Base-by-base conservation (phyloP, 2,329 filamentous ascomycete genomes). In the Sporothrix phasma region DNA sequence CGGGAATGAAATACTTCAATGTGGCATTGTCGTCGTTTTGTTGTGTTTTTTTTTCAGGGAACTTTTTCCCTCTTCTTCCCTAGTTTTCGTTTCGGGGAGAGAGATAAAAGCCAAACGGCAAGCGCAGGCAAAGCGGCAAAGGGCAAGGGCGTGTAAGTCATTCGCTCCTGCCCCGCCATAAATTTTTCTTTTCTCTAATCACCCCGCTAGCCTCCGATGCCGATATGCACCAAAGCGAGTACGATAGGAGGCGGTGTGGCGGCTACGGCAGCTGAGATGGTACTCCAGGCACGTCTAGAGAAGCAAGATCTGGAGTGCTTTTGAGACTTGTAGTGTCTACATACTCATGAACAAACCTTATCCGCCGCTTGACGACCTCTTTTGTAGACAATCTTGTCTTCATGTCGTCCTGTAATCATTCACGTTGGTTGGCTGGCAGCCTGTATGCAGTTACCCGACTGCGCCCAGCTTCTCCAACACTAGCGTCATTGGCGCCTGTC, bases 21-120 rank as follows among this genome's bases (percentile, higher is more conserved):
- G 58, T 47, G 56, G 45, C 66, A 64, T 64, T 31, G 49, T 58
- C 51, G 51, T 47, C 51, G 51, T 47, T 54, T 43, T 54, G 31
- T 39, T 56, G 51, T 56, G 31, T 56, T 39, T 56, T n/a, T 19
- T n/a, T 3, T 10, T 24, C 26, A n/a, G 22, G 51, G 45, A 34
- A 53, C 49, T 53, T 53, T 53, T 51, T 45, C 64, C 54, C 58
- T 53, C 51, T 47, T 45, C n/a, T n/a, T n/a, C n/a, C n/a, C n/a
- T n/a, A n/a, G n/a, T 51, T 17, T 31, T 63, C 17, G 26, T 46
- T 39, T 31, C 46, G 19, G 22, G 19, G 19, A 13, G 10, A 46
- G 43, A 49, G 46, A 49, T 26, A 26, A 49, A 26, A 47, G 22
- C 10, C 8, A 29, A 26, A n/a, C n/a, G 22, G 22, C 10, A 49